Conservation (phyloP, 1,139 yeast species). For the Hyphopichia fennica region DNA sequence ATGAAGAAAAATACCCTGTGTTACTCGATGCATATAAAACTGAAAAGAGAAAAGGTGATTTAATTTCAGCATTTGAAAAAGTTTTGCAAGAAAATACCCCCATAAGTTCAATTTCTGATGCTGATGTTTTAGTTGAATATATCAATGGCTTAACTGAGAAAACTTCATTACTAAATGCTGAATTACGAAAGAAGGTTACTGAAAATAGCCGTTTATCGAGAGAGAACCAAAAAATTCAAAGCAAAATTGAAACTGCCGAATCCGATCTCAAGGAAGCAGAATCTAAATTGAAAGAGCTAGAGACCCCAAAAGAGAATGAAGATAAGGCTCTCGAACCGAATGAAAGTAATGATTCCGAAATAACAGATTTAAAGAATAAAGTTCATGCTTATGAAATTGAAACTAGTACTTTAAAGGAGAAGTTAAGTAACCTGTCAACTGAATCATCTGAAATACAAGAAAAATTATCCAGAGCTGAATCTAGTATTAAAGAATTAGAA, state of each 20-base stretch:
- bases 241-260: constrained; percentile 2
- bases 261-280: constrained; percentile 1
- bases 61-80: constrained; percentile 66
- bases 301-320: constrained; percentile 1
- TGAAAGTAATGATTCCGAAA: not conserved
- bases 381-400: not conserved
- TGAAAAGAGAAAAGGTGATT: constrained; percentile 68
- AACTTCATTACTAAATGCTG: constrained; percentile 56
- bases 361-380: not conserved
- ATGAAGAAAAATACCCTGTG: constrained; percentile 85
- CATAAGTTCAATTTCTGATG: constrained; percentile 68
- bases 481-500: not conserved
- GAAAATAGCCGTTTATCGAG: constrained; percentile 27
- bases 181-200: constrained; percentile 35
- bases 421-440: not conserved
- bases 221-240: constrained; percentile 19
- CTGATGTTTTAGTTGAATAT: constrained; percentile 67
- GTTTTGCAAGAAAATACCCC: constrained; percentile 82
- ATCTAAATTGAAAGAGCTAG: constrained; percentile 1
- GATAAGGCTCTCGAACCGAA: not conserved
- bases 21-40: constrained; percentile 79
- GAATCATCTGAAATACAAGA: not conserved
- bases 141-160: constrained; percentile 64
- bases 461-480: not conserved
- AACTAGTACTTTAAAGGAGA: not conserved